Conservation (phyloP, 352 stramenopile species). For the Pythium oligandrum region DNA sequence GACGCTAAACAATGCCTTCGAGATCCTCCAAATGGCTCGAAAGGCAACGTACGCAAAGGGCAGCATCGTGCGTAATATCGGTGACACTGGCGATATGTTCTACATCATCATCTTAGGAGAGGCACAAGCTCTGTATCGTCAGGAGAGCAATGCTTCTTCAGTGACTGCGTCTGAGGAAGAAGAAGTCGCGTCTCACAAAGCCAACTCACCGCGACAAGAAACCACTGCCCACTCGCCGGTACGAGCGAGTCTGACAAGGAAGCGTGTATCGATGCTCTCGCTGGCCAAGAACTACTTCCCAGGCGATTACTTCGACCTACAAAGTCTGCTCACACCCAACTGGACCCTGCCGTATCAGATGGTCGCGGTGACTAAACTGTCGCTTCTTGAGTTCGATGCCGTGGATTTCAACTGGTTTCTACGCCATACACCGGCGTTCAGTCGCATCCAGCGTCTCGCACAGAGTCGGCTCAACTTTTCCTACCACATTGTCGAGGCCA, state of each 20-base stretch:
- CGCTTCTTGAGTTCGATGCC: constrained; percentile 74
- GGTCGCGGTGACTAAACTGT: constrained; percentile 61
- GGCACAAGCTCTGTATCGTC: constrained; percentile 46
- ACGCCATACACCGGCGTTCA: constrained; percentile 56
- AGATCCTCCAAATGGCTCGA: constrained; percentile 78
- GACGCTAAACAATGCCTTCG: constrained; percentile 82
- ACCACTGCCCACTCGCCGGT: constrained; percentile 6
- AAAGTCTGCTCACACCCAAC: constrained; percentile 70
- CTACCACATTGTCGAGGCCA: constrained; percentile 76
- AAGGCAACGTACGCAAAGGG: constrained; percentile 66
- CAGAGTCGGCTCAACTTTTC: constrained; percentile 75
- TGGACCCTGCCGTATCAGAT: constrained; percentile 61
- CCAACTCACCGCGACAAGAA: neutral
- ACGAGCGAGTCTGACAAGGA: constrained; percentile 27
- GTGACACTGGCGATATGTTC: constrained; percentile 55
- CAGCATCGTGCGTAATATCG: constrained; percentile 40
- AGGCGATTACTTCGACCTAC: constrained; percentile 88
- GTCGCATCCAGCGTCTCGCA: constrained; percentile 66
- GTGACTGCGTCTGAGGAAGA: constrained; percentile 10
- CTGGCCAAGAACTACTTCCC: constrained; percentile 73
- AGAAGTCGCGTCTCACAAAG: neutral
- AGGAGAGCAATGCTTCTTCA: constrained; percentile 16
- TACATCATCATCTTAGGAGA: constrained; percentile 84
- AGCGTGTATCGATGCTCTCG: constrained; percentile 56
- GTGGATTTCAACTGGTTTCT: constrained; percentile 87